Evolutionary conservation across 805 yeast species (phyloP).

Genomic region (Teunomyces tritomae): DNA sequence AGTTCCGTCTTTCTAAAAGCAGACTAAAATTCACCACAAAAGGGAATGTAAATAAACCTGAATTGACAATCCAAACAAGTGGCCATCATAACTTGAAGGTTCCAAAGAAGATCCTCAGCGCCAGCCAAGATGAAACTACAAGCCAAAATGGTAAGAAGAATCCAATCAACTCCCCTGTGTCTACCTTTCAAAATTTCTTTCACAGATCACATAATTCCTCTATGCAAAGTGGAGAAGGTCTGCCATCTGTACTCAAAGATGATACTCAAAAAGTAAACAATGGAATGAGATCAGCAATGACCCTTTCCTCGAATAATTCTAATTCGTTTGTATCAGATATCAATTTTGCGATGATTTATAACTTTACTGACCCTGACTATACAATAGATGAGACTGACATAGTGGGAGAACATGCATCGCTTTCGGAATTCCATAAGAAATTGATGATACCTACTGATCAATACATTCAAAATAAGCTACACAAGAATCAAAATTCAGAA

Average conservation of each 20-base stretch:
- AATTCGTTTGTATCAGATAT: conserved; percentile 31
- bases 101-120: conserved; percentile 23
- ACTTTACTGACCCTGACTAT: conserved; percentile 33
- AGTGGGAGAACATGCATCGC: conserved; percentile 17
- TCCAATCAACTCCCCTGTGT: conserved; percentile 29
- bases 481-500: conserved; percentile 14
- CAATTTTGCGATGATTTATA: conserved; percentile 29
- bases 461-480: conserved; percentile 21
- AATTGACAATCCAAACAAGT: conserved; percentile 30
- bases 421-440: conserved; percentile 29
- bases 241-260: background rate
- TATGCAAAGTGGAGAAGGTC: conserved; percentile 10
- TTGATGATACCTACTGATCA: conserved; percentile 35
- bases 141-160: conserved; percentile 14
- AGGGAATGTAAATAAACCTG: conserved; percentile 18
- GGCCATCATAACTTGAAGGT: conserved; percentile 23
- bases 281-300: conserved; percentile 21
- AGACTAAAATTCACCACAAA: conserved; percentile 9
- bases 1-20: conserved; percentile 10
- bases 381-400: conserved; percentile 23
- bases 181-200: conserved; percentile 33
- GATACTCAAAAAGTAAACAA: conserved; percentile 1
- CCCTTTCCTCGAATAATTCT: conserved; percentile 34
- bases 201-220: conserved; percentile 23
- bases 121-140: conserved; percentile 16